Evolutionary conservation across 768 basidiomycete genomes (phyloP), one percentile per base, ranked within the genome.

Genomic region (Melanogaster broomeanus): DNA sequence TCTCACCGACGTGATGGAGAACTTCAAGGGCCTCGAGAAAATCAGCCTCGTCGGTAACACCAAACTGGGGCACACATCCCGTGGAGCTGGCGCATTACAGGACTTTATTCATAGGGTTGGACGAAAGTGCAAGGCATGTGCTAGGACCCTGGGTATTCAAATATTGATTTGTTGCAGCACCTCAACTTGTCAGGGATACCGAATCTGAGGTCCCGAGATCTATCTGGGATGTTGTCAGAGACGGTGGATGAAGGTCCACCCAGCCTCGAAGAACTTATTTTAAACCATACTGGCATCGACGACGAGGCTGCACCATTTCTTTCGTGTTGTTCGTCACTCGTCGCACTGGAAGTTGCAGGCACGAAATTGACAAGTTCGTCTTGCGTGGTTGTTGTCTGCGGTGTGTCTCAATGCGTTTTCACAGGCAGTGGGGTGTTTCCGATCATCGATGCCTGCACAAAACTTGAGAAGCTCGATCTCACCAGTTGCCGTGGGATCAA

Each of bases 401-500:
- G 15, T 46, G 12, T 54, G 15, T 30, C 35, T 47, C 4, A 44
- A 19, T 21, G n/a, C 33, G 39, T 49, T 16, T 13, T 35, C 39
- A 27, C 48, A 88, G 86, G 72, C 47, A 69, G 64, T 0, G 87
- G 80, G 9, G 60, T 88, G 19, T 82, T 81, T 56, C 55, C 65
- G 3, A 77, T 89, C 33, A 70, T 89, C 27, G 80, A 87, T 56
- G 74, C 73, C 0, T 89, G 87, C 56, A 55, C 70, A 3, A 70
- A 67, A 25, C 69, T 89, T 25, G 66, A 72, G 50, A 77, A 70
- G n/a, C 61, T 88, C 13, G 80, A 87, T 59, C 67, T 89, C 40
- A 88, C 84, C 4, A 81, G 84, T 52, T 89, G 87, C 53, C 75
- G 87, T 45, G 80, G 87, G 5, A 74, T 89, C 47, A 72, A 61